Base-by-base conservation (phyloP, 2,329 filamentous ascomycete genomes). In the Microcyclosporella mali region DNA sequence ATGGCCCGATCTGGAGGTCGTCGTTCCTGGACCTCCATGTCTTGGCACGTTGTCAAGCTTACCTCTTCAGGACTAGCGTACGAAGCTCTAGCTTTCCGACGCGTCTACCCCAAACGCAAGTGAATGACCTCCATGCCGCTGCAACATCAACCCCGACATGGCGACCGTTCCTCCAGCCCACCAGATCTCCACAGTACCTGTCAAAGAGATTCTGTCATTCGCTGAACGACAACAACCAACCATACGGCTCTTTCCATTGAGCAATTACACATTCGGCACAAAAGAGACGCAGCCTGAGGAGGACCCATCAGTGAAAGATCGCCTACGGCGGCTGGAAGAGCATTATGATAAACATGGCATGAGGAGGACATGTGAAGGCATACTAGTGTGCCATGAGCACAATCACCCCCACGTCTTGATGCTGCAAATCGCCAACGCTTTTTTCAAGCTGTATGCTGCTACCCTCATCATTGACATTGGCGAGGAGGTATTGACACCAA, bases 201-300 rank as follows among this genome's bases (percentile, higher is more conserved):
- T 58, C 2, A 53, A 49, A 37, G 41, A 47, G 1, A 50, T 52
- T 30, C 48, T 86, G 50, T 70, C 81, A 54, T 98, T 98, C 77
- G 86, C 89, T 63, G 82, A 79, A 40, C 88, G 90, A 64, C 92
- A 98, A 67, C 88, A 90, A 27, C 72, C 82, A 56, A 92, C 88
- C 2, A 89, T 98, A 61, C 45, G 56, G 6, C 79, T 98, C 18
- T 97, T 89, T 63, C 92, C 92, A 27, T 78, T 98, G 37, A 95
- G 88, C 55, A 98, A 97, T 75, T 98, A 98, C 74, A 97, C 92
- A 17, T 97, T 98, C 61, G 90, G 90, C 50, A 94, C 94, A 48
- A 98, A 98, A 70, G 92, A 97, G 72, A 94, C 86, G 16, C 92
- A 98, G 65, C 92, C 90, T 2, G 92, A 98, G 68, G 92, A 98